A percentile compares a stretch with the other conserved stretches of the same genome.
Evolutionary conservation across 2,329 filamentous ascomycete genomes (phyloP).

Genomic region (Penicillium sp.): DNA sequence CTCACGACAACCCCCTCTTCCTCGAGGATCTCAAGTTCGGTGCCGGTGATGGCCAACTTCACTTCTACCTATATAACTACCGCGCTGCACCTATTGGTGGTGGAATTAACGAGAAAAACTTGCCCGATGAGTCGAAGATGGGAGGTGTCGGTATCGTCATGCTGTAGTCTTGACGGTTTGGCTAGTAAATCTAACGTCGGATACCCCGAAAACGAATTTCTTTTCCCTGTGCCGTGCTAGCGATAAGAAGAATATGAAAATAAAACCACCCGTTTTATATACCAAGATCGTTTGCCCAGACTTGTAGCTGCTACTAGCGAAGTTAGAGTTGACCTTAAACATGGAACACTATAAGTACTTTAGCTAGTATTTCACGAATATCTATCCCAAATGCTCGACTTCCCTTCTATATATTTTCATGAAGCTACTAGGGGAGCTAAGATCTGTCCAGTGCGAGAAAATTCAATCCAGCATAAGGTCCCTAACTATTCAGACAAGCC

Average conservation of each 20-base stretch:
- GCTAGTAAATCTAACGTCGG: slow-evolving; percentile 10
- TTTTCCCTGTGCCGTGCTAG: slow-evolving; percentile 9
- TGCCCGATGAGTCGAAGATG: slow-evolving; percentile 71
- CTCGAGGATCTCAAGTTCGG: slow-evolving; percentile 93
- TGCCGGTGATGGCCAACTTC: slow-evolving; percentile 86
- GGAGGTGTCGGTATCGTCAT: slow-evolving; percentile 91
- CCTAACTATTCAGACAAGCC: neutral
- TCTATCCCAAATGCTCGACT: neutral
- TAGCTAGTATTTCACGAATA: neutral
- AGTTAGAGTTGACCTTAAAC: neutral
- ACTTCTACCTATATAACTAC: slow-evolving; percentile 99
- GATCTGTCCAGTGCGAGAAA: neutral
- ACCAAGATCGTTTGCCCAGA: neutral
- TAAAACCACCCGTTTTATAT: neutral
- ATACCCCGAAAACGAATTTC: slow-evolving; percentile 16
- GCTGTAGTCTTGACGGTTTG: slow-evolving; percentile 49
- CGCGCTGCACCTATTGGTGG: slow-evolving; percentile 79
- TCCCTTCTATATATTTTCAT: no score
- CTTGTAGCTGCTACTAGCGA: neutral
- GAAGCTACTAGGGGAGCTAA: neutral
- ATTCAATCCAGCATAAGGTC: neutral
- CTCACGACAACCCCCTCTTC: slow-evolving; percentile 93
- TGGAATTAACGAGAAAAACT: slow-evolving; percentile 76
- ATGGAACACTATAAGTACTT: neutral
- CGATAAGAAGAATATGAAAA: slow-evolving; percentile 4